These are phyloP conservation scores for Annulohypoxylon truncatum DNA, from an alignment of 2,329 filamentous ascomycete genomes.

Conservation along the genomic window DNA sequence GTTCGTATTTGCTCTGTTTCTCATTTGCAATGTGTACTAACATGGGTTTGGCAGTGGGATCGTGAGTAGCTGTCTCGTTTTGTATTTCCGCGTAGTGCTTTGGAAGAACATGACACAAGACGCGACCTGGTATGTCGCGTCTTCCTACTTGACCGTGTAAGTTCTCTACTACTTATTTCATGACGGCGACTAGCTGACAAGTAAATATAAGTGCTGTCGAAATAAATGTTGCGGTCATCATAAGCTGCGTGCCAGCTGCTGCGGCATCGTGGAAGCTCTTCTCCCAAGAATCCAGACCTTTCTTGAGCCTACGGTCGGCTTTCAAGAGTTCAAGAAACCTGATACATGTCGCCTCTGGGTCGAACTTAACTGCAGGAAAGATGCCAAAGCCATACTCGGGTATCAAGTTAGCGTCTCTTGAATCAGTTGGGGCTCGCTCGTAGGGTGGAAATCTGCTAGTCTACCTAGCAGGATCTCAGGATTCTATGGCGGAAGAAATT, in stretches of 20 bases:
- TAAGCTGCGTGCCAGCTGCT: neutral
- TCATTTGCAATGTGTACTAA: neutral
- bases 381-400: neutral
- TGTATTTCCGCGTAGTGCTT: neutral
- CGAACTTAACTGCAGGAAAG: neutral
- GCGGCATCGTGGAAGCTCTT: neutral
- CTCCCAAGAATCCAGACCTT: neutral
- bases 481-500: too few species aligned
- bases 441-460: too few species aligned
- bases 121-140: neutral
- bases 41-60: neutral
- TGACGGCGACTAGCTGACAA: neutral
- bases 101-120: neutral
- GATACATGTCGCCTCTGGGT: neutral
- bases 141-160: neutral
- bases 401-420: neutral
- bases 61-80: neutral
- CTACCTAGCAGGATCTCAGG: neutral
- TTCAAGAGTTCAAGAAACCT: neutral
- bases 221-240: neutral
- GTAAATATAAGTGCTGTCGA: neutral
- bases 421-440: neutral
- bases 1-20: neutral
- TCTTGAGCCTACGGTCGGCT: neutral
- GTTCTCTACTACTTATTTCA: neutral